A percentile compares a stretch with the other conserved stretches of the same genome.
Evolutionary conservation across 164 flowering plant species (phyloP).

Genomic region (Magnolia changhungtana): DNA sequence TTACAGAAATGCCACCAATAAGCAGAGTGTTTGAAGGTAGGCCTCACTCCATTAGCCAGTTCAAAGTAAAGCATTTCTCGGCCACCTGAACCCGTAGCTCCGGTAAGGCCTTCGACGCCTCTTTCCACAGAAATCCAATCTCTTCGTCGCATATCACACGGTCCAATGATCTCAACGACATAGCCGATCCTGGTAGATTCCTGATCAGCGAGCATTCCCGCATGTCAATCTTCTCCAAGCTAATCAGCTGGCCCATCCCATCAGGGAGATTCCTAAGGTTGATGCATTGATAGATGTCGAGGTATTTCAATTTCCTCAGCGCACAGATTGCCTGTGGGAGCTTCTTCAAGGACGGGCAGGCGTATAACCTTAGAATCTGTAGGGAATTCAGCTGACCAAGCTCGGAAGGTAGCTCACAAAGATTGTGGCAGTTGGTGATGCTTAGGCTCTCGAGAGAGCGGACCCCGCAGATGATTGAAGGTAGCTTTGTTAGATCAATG

Average conservation of each 20-base stretch:
- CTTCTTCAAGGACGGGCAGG: constrained; percentile 48
- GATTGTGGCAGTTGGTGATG: constrained; percentile 67
- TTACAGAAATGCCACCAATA: neutral
- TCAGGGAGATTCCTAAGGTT: constrained; percentile 61
- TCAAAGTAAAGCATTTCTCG: constrained; percentile 43
- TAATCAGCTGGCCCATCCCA: constrained; percentile 34
- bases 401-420: constrained; percentile 43
- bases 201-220: constrained; percentile 54
- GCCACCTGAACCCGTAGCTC: constrained; percentile 50
- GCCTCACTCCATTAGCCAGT: constrained; percentile 56
- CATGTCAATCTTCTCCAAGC: constrained; percentile 79
- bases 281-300: constrained; percentile 72
- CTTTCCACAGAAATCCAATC: constrained; percentile 52
- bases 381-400: constrained; percentile 42
- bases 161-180: constrained; percentile 31
- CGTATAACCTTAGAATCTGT: constrained; percentile 49
- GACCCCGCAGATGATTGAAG: constrained; percentile 42
- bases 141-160: constrained; percentile 71
- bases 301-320: constrained; percentile 41
- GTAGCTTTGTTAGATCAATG: constrained; percentile 49
- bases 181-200: constrained; percentile 43
- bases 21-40: neutral
- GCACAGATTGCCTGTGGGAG: constrained; percentile 53
- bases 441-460: constrained; percentile 44
- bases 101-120: constrained; percentile 31